Conservation (phyloP, 257 asterid species). For the Fraxinus pennsylvanica region DNA sequence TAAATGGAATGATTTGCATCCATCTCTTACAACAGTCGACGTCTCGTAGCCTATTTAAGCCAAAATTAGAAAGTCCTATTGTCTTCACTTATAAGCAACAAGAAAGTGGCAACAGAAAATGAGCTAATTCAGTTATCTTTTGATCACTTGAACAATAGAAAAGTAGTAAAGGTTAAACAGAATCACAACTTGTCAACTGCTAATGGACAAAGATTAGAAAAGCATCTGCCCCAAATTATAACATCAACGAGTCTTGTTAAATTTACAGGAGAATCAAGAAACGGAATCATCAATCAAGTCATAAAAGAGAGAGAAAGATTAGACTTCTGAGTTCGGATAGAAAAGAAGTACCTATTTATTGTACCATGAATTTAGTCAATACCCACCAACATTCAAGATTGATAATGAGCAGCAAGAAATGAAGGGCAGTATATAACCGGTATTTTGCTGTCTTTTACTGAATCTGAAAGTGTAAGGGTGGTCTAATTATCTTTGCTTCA, state of each 20-base stretch:
- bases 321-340: conserved; percentile 15
- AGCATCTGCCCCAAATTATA: not conserved
- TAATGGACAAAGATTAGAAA: not conserved
- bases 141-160: conserved; percentile 8
- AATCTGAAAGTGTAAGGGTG: too few relatives aligned
- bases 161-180: conserved; percentile 28
- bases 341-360: not conserved
- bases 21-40: conserved; percentile 45
- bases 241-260: too few relatives aligned
- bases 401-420: conserved; percentile 22
- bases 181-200: conserved; percentile 34
- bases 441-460: not conserved
- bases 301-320: not conserved
- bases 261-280: conserved; percentile 20
- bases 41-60: conserved; percentile 25
- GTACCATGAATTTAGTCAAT: not conserved
- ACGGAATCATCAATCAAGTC: not conserved
- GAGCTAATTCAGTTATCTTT: conserved; percentile 20
- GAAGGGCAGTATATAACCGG: conserved; percentile 21
- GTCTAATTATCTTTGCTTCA: conserved; percentile 34
- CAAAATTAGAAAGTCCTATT: not conserved
- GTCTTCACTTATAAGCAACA: not conserved
- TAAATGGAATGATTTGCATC: conserved; percentile 32
- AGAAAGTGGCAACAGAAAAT: conserved; percentile 5
- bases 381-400: not conserved